Conservation (phyloP, 257 asterid genomes). For the Verbascum thapsus region DNA sequence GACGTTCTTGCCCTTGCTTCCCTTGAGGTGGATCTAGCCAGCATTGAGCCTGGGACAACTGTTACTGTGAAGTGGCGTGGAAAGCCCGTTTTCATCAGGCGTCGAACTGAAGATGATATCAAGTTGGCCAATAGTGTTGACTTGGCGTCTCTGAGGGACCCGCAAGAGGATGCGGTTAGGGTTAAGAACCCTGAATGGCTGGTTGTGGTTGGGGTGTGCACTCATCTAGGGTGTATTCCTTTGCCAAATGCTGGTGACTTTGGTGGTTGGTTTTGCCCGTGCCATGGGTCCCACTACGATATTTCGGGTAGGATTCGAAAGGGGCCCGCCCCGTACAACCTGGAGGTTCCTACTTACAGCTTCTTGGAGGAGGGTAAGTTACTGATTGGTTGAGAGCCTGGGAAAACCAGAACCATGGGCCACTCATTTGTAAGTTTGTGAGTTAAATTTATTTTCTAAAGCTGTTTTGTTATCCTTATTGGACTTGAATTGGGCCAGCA, state of each 20-base stretch:
- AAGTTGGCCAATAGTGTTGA: conserved; percentile 82
- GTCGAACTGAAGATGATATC: conserved; percentile 78
- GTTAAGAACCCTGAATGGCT: conserved; percentile 96
- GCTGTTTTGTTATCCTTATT: conserved; percentile 23
- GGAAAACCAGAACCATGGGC: conserved; percentile 23
- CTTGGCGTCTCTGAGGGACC: conserved; percentile 70
- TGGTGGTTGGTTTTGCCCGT: conserved; percentile 98
- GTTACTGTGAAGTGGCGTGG: conserved; percentile 99
- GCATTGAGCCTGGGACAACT: conserved; percentile 89
- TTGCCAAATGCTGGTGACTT: conserved; percentile 96
- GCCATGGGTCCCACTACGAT: conserved; percentile 94
- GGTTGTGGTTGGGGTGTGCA: conserved; percentile 85
- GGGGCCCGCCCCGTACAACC: conserved; percentile 92
- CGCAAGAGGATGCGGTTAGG: conserved; percentile 87
- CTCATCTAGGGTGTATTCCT: conserved; percentile 94
- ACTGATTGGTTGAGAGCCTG: conserved; percentile 62
- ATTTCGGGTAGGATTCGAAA: conserved; percentile 92
- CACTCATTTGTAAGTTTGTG: conserved; percentile 29
- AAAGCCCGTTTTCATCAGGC: conserved; percentile 93
- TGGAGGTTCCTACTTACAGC: conserved; percentile 86
- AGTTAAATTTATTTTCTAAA: conserved; percentile 12
- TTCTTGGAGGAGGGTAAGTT: conserved; percentile 87
- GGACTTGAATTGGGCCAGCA: conserved; percentile 24
- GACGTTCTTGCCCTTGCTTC: conserved; percentile 95
- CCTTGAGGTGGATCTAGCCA: conserved; percentile 84